These are phyloP conservation scores for Solanum gracilifrons DNA, from an alignment of 257 asterid species.

Conservation along the genomic window DNA sequence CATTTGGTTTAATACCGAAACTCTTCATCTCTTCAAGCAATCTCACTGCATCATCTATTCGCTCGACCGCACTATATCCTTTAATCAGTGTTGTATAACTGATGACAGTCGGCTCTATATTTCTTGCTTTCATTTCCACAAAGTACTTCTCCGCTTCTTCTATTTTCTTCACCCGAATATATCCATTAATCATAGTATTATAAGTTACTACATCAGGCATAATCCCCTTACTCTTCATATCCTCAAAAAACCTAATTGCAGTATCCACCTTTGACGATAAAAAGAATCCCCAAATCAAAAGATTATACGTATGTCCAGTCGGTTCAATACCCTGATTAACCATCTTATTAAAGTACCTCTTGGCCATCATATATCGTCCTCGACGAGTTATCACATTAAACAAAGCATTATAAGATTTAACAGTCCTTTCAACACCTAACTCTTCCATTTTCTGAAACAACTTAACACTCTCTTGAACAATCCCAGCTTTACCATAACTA, in stretches of 20 bases:
- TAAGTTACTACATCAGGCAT: slow-evolving; percentile 64
- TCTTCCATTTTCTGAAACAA: slow-evolving; percentile 76
- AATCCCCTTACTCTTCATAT: slow-evolving; percentile 67
- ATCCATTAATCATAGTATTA: slow-evolving; percentile 76
- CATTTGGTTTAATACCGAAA: slow-evolving; percentile 64
- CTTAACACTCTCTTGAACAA: slow-evolving; percentile 93
- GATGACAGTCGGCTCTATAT: slow-evolving; percentile 58
- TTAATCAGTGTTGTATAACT: slow-evolving; percentile 75
- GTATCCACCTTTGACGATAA: slow-evolving; percentile 54
- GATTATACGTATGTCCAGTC: slow-evolving; percentile 57
- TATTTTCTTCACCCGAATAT: slow-evolving; percentile 41
- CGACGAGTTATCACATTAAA: slow-evolving; percentile 69
- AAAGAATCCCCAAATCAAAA: slow-evolving; percentile 83
- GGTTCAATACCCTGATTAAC: slow-evolving; percentile 71
- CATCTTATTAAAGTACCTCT: slow-evolving; percentile 82
- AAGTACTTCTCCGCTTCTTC: slow-evolving; percentile 85
- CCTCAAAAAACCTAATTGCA: slow-evolving; percentile 71
- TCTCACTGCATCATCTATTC: slow-evolving; percentile 71
- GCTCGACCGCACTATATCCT: slow-evolving; percentile 57
- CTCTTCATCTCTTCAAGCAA: slow-evolving; percentile 78
- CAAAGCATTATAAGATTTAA: slow-evolving; percentile 56
- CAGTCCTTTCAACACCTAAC: slow-evolving; percentile 51
- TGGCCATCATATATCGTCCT: slow-evolving; percentile 84
- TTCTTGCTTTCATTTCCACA: slow-evolving; percentile 77
- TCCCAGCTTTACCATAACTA: slow-evolving; percentile 73